These are phyloP conservation scores for Botrytis pseudocinerea DNA, from an alignment of 2,329 filamentous ascomycete genomes.

Conservation along the genomic window DNA sequence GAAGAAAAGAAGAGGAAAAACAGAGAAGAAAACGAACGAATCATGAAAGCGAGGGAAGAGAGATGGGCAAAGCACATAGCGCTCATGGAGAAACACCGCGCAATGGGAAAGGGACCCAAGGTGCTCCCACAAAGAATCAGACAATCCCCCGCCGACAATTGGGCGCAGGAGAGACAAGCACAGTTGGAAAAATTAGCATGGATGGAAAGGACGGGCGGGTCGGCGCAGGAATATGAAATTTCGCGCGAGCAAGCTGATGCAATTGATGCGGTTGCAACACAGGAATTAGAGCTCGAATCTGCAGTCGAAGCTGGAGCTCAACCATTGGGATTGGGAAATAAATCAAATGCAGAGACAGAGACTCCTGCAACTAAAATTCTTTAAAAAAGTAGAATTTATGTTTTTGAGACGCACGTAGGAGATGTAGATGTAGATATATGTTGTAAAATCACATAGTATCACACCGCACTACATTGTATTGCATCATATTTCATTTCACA, in stretches of 20 bases:
- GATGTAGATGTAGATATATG: background rate
- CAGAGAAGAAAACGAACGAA: background rate
- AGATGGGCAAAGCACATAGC: conserved; percentile 6
- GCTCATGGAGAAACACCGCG: conserved; percentile 14
- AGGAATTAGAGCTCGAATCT: background rate
- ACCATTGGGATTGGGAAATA: background rate
- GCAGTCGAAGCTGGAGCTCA: background rate
- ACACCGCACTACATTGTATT: background rate
- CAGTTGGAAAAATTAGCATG: conserved; percentile 4
- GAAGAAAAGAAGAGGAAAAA: conserved; percentile 15
- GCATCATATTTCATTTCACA: background rate
- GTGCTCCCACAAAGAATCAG: background rate
- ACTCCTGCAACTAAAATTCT: background rate
- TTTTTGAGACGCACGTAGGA: background rate
- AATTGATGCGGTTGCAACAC: background rate
- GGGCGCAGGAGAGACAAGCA: background rate
- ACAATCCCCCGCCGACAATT: background rate
- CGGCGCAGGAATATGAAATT: background rate
- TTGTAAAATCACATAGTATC: conserved; percentile 14
- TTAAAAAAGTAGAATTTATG: background rate
- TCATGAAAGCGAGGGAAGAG: conserved; percentile 1
- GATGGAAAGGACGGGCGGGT: conserved; percentile 4
- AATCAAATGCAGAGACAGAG: background rate
- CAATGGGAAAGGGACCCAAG: background rate
- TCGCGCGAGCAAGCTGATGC: background rate